phyloP scores from a whole-genome alignment of 2,329 filamentous ascomycete species.

The Passalora sequoiae region DNA sequence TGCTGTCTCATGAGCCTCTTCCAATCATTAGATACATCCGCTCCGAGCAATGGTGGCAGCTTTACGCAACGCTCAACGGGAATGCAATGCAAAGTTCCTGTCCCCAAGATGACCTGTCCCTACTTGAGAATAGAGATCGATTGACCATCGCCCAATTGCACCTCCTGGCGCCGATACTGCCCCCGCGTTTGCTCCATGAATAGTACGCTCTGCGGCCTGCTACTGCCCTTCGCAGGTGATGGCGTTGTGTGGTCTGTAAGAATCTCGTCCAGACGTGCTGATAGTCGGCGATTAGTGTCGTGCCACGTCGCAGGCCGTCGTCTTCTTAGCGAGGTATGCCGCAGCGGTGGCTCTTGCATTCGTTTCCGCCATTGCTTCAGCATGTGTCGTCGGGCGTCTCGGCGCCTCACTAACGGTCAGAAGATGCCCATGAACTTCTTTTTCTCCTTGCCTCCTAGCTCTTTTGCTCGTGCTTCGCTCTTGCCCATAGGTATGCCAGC shows the following conservation, averaged over 20 bases:
- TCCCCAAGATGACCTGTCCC: too few species aligned
- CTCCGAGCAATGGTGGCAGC: too few species aligned
- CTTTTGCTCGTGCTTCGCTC: conserved; percentile 29
- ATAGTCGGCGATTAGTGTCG: neutral
- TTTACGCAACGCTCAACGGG: too few species aligned
- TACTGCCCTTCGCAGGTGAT: neutral
- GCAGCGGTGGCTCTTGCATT: neutral
- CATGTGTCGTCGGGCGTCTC: neutral
- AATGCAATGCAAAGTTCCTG: too few species aligned
- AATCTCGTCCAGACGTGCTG: neutral
- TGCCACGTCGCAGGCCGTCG: neutral
- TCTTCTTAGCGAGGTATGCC: neutral
- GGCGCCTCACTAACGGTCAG: conserved; percentile 11
- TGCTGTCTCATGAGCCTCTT: too few species aligned
- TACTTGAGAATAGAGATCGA: neutral
- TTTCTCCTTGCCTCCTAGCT: conserved; percentile 23
- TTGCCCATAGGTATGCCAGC: conserved; percentile 38
- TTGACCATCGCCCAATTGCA: neutral
- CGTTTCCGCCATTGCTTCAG: neutral
- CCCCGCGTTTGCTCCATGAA: neutral
- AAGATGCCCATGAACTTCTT: conserved; percentile 33
- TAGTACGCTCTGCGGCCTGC: neutral
- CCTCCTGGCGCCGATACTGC: neutral
- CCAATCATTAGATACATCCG: too few species aligned
- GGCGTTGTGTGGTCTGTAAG: neutral